Percentiles rank a stretch among this genome's conserved stretches.
phyloP scores from a whole-genome alignment of 2,329 filamentous ascomycete genomes.

The Elsinoe ampelina region DNA sequence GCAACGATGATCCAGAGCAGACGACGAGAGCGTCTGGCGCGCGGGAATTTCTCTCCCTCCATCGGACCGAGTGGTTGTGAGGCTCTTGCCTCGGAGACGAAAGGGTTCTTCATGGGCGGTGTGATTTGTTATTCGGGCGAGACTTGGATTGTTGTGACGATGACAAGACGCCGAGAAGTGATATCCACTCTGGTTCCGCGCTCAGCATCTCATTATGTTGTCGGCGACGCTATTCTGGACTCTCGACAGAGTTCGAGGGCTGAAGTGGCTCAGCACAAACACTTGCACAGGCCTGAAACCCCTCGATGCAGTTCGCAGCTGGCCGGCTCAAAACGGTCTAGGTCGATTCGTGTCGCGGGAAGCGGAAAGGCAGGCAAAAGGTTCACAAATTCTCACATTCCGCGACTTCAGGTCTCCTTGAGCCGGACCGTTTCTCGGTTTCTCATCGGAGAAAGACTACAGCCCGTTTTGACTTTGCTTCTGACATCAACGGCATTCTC shows the following conservation, averaged over 20 bases:
- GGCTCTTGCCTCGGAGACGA: not conserved
- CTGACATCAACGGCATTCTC: conserved; percentile 6
- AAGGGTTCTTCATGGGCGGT: conserved; percentile 5
- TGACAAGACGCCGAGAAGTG: conserved; percentile 6
- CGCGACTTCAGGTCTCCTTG: not conserved
- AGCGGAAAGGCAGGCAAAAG: not conserved
- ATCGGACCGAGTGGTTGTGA: not conserved
- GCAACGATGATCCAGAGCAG: conserved; percentile 10
- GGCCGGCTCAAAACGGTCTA: not conserved
- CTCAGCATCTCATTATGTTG: conserved; percentile 10
- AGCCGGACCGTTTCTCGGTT: not conserved
- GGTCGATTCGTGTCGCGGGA: not conserved
- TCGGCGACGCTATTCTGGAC: conserved; percentile 4
- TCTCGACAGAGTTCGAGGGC: not conserved
- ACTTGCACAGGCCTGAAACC: not conserved
- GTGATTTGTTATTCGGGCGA: not conserved
- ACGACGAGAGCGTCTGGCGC: not conserved
- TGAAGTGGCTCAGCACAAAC: conserved; percentile 7
- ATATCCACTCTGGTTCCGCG: not conserved
- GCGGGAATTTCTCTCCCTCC: not conserved
- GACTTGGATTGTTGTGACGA: not conserved
- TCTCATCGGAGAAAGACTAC: not conserved
- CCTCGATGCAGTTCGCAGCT: not conserved
- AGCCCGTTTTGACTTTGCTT: conserved; percentile 1
- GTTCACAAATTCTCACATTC: not conserved